Evolutionary conservation across 192 early-diverging fungal species (phyloP).

Genomic region (Coemansia sp.): DNA sequence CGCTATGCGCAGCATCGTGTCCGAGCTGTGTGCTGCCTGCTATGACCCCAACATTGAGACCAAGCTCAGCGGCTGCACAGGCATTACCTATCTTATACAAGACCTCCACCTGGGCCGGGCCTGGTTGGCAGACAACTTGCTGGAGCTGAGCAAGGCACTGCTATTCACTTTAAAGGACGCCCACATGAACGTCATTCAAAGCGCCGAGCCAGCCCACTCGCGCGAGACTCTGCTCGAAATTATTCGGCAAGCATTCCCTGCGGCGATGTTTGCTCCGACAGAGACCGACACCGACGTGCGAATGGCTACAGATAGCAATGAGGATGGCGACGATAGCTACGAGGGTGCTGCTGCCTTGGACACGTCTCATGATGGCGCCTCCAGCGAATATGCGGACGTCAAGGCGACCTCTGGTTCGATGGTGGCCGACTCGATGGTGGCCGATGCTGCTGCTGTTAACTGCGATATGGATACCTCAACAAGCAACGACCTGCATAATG

Average conservation of each 20-base stretch:
- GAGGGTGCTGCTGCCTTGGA: not conserved
- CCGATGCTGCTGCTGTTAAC: not conserved
- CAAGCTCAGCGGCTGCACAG: constrained; percentile 87
- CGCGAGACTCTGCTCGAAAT: constrained; percentile 38
- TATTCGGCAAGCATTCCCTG: constrained; percentile 36
- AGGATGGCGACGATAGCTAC: constrained; percentile 11
- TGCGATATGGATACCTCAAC: not conserved
- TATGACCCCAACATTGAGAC: constrained; percentile 85
- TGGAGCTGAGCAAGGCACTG: constrained; percentile 91
- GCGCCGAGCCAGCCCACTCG: constrained; percentile 20
- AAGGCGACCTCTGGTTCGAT: not conserved
- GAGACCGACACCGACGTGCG: constrained; percentile 49
- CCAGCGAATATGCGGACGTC: not conserved
- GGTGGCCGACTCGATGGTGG: not conserved
- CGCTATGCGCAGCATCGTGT: constrained; percentile 61
- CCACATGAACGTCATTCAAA: constrained; percentile 24
- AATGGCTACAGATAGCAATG: constrained; percentile 35
- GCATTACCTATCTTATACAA: constrained; percentile 79
- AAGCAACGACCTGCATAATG: not conserved
- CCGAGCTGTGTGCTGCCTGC: constrained; percentile 85
- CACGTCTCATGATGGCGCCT: not conserved
- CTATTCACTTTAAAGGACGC: constrained; percentile 93
- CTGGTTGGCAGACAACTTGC: constrained; percentile 92
- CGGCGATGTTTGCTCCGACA: constrained; percentile 18
- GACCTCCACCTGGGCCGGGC: constrained; percentile 79